Evolutionary conservation across 2,329 filamentous ascomycete species (phyloP).

Genomic region (Penicillium sp.): DNA sequence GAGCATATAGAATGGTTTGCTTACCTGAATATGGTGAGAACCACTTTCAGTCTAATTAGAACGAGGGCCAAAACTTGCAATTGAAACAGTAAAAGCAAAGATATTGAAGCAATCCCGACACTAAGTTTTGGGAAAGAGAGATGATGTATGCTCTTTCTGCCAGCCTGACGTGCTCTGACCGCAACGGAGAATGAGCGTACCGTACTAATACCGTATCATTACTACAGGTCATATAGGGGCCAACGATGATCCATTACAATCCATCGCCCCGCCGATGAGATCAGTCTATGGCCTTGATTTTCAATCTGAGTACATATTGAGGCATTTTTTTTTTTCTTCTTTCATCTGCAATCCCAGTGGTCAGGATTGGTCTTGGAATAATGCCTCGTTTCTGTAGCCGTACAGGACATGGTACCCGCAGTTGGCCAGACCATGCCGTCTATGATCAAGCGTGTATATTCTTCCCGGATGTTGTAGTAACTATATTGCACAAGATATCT

Average conservation of each 20-base stretch:
- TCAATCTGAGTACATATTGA: background rate
- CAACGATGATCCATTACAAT: background rate
- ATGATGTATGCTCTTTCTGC: conserved; percentile 38
- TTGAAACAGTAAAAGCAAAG: conserved; percentile 2
- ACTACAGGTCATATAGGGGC: conserved; percentile 14
- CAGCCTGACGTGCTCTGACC: conserved; percentile 36
- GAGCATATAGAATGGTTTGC: conserved; percentile 11
- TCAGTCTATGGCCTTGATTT: conserved; percentile 4
- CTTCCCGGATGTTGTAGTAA: background rate
- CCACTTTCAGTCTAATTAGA: conserved; percentile 9
- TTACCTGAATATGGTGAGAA: conserved; percentile 17
- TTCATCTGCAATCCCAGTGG: background rate
- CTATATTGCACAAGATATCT: background rate
- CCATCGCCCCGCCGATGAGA: conserved; percentile 2
- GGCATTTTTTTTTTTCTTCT: background rate
- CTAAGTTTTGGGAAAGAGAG: conserved; percentile 9
- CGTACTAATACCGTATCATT: conserved; percentile 22
- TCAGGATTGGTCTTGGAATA: background rate
- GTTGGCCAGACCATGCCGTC: background rate
- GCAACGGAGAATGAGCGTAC: conserved; percentile 14
- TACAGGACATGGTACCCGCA: background rate
- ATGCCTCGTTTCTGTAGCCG: background rate
- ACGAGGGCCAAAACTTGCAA: background rate
- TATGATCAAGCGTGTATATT: background rate
- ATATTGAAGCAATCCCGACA: conserved; percentile 13